These are phyloP conservation scores for Papiliotrema nemorosa DNA, from an alignment of 1,284 basidiomycete genomes.

Conservation along the genomic window DNA sequence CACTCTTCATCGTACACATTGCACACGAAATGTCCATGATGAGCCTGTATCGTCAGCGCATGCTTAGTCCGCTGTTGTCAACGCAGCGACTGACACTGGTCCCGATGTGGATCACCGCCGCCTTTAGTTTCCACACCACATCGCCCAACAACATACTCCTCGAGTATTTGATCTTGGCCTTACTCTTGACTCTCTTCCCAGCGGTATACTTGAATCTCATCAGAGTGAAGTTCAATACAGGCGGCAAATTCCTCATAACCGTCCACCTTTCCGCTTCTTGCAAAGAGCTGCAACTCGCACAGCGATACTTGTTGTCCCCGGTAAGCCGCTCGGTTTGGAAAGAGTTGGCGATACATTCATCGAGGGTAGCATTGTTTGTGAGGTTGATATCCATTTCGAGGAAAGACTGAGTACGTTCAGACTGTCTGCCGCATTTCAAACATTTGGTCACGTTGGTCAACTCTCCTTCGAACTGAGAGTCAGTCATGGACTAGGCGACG, in stretches of 20 bases:
- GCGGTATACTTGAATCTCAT: conserved; percentile 64
- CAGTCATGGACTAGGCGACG: conserved; percentile 3
- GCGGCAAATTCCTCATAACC: conserved; percentile 66
- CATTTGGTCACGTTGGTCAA: conserved; percentile 76
- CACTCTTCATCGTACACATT: conserved; percentile 76
- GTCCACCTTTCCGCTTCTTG: conserved; percentile 74
- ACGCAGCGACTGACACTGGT: conserved; percentile 40
- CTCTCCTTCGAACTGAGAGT: conserved; percentile 72
- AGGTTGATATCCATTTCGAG: conserved; percentile 82
- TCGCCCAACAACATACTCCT: conserved; percentile 58
- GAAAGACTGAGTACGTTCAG: conserved; percentile 51
- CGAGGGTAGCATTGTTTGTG: conserved; percentile 67
- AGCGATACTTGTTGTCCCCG: conserved; percentile 82
- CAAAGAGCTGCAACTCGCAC: conserved; percentile 64
- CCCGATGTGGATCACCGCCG: conserved; percentile 79
- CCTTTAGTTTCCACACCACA: conserved; percentile 69
- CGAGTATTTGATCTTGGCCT: conserved; percentile 71
- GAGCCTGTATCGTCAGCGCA: conserved; percentile 62
- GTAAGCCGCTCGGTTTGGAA: conserved; percentile 66
- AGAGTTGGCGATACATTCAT: conserved; percentile 62
- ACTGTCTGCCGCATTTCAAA: conserved; percentile 58
- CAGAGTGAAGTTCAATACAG: conserved; percentile 78
- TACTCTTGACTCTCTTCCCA: conserved; percentile 72
- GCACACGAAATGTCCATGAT: conserved; percentile 88
- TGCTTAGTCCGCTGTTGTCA: neutral